A percentile compares a stretch with the other conserved stretches of the same genome.
phyloP scores from a whole-genome alignment of 495 filamentous ascomycete species.

The Penicillium soppii region DNA sequence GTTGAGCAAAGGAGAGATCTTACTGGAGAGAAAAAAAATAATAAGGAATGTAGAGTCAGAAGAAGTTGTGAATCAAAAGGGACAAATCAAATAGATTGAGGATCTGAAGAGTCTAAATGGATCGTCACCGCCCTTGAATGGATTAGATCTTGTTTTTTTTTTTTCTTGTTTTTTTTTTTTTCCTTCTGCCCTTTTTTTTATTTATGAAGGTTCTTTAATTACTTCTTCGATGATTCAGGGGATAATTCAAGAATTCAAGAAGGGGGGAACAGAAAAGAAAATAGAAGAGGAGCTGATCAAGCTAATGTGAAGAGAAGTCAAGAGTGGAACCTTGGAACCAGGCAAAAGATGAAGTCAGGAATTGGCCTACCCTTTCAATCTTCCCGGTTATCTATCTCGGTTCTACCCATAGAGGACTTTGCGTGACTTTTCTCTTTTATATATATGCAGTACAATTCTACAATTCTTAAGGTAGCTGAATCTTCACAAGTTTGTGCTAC shows the following conservation, averaged over 20 bases:
- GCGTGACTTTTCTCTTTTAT: too few species aligned
- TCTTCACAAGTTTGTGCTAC: too few species aligned
- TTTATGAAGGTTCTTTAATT: too few species aligned
- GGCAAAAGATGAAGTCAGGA: slow-evolving; percentile 8
- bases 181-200: too few species aligned
- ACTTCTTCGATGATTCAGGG: too few species aligned
- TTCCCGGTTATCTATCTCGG: too few species aligned
- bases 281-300: not conserved
- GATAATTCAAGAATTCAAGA: not conserved
- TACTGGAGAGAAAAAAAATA: slow-evolving; percentile 24
- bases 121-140: slow-evolving; percentile 26
- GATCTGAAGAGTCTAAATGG: slow-evolving; percentile 9
- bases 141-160: slow-evolving; percentile 9
- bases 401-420: too few species aligned
- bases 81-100: slow-evolving; percentile 17
- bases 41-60: slow-evolving; percentile 1
- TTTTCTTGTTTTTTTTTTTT: too few species aligned
- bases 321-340: not conserved
- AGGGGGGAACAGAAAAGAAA: not conserved
- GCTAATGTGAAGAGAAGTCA: not conserved
- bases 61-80: too few species aligned
- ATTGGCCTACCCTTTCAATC: too few species aligned
- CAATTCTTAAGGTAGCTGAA: too few species aligned
- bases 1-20: slow-evolving; percentile 34
- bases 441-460: too few species aligned